Evolutionary conservation across 805 yeast species (phyloP), one percentile per base, ranked within the genome.

Genomic region (Lachancea fermentati): DNA sequence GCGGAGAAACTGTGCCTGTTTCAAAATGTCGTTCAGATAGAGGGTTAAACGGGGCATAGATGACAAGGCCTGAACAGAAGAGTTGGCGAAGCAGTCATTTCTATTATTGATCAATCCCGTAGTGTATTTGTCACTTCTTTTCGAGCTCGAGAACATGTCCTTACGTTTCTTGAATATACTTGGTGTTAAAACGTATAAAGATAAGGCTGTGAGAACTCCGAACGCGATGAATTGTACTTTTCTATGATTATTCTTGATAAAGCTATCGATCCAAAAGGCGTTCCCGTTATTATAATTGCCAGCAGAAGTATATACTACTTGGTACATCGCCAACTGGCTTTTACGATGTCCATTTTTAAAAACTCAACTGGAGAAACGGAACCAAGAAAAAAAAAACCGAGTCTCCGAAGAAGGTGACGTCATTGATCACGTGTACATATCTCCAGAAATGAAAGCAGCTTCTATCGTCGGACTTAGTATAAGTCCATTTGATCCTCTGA

Each of bases 71-170:
- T 91, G 98, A 14, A 93, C 55, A 1, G 89, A 79, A 5, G 94
- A 76, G 55, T 93, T 91, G 45, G 96, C 96, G 66, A 86, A 91
- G 60, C 98, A 91, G 58, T 88, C 96, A 49, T 86, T 85, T 44
- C 89, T 75, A 47, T 80, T 69, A 60, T 91, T 93, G 49, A 80
- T 71, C 33, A 91, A 66, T 2, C 97, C 97, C 0, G 93, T 86
- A 8, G 95, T 82, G 53, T 76, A 68, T 48, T 75, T 80, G 49
- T 83, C 91, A 5, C 82, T 79, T 55, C 93, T 66, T 41, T 71
- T 74, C 36, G 50, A 47, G 13, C 43, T 41, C 8, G 50, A 43
- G 41, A 51, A 48, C 53, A 52, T 47, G 19, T 43, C 31, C 19
- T 29, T 41, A 38, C 37, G 39, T 31, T 45, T 36, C 28, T 38